phyloP scores from a whole-genome alignment of 2,329 filamentous ascomycete species.

The Pestalotiopsis sp. region DNA sequence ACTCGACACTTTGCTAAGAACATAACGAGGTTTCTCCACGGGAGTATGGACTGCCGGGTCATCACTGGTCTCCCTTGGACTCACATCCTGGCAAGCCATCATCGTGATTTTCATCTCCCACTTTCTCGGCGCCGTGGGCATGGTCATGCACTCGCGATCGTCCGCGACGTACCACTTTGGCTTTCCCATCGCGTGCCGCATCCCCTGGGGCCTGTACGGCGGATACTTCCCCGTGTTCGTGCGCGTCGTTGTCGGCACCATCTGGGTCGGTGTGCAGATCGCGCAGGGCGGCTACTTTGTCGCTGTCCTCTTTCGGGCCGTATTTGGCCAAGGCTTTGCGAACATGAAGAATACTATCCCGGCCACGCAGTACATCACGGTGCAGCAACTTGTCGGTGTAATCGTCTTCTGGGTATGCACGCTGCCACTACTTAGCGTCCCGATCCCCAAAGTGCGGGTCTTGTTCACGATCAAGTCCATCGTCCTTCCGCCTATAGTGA shows the following conservation, averaged over 20 bases:
- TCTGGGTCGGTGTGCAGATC: conserved; percentile 16
- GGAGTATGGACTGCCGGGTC: conserved; percentile 17
- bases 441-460: conserved; percentile 15
- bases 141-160: conserved; percentile 14
- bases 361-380: conserved; percentile 13
- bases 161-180: conserved; percentile 16
- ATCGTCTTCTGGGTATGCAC: conserved; percentile 23
- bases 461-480: conserved; percentile 14
- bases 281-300: conserved; percentile 16
- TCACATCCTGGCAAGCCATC: conserved; percentile 17
- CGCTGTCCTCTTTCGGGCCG: conserved; percentile 13
- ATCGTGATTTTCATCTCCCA: conserved; percentile 15
- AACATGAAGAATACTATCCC: conserved; percentile 15
- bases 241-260: conserved; percentile 12
- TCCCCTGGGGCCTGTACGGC: conserved; percentile 15
- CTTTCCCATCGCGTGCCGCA: conserved; percentile 14
- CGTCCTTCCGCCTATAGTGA: conserved; percentile 14
- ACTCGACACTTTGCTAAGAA: neutral
- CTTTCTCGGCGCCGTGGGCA: conserved; percentile 14
- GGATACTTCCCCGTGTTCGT: conserved; percentile 15
- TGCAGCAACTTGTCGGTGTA: conserved; percentile 11
- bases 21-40: conserved; percentile 10
- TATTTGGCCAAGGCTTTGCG: conserved; percentile 14
- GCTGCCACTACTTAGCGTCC: conserved; percentile 21
- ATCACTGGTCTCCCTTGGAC: conserved; percentile 15